phyloP scores from a whole-genome alignment of 345 rosid genomes.

The Acer yangbiense region DNA sequence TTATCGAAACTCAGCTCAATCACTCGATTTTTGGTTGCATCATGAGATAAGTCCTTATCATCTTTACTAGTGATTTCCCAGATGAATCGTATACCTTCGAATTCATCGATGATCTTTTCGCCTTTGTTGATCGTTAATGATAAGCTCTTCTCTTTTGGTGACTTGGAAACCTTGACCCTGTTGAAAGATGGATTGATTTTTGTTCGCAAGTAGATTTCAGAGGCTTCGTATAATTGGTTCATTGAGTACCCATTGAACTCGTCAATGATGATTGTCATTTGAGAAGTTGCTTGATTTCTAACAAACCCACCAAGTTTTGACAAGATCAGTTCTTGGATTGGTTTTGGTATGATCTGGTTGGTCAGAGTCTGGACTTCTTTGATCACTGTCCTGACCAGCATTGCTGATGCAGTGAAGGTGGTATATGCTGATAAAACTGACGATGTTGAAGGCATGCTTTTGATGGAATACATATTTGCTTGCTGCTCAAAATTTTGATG shows the following conservation, averaged over 20 bases:
- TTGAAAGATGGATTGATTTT: conserved; percentile 21
- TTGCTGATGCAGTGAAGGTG: conserved; percentile 24
- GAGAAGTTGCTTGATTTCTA: conserved; percentile 1
- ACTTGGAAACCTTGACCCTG: conserved; percentile 22
- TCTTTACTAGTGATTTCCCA: conserved; percentile 23
- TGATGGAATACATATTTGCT: conserved; percentile 22
- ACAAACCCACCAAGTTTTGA: conserved; percentile 15
- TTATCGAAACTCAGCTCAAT: conserved; percentile 25
- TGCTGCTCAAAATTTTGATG: neutral
- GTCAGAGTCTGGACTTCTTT: conserved; percentile 16
- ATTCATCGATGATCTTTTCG: conserved; percentile 19
- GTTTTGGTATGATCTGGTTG: conserved; percentile 21
- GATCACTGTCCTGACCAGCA: conserved; percentile 17
- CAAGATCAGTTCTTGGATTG: conserved; percentile 9
- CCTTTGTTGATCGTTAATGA: conserved; percentile 24
- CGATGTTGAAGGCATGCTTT: conserved; percentile 25
- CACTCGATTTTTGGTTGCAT: neutral
- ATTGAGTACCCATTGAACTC: conserved; percentile 10
- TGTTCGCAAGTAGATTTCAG: conserved; percentile 24
- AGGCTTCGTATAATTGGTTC: conserved; percentile 15
- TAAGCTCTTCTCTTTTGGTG: conserved; percentile 3
- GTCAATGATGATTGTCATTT: conserved; percentile 12
- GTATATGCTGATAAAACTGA: conserved; percentile 23
- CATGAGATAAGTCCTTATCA: neutral
- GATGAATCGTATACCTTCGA: conserved; percentile 22